Conservation (phyloP, 225 moss, liverwort and hornwort species). For the Sphagnum tenellum region DNA sequence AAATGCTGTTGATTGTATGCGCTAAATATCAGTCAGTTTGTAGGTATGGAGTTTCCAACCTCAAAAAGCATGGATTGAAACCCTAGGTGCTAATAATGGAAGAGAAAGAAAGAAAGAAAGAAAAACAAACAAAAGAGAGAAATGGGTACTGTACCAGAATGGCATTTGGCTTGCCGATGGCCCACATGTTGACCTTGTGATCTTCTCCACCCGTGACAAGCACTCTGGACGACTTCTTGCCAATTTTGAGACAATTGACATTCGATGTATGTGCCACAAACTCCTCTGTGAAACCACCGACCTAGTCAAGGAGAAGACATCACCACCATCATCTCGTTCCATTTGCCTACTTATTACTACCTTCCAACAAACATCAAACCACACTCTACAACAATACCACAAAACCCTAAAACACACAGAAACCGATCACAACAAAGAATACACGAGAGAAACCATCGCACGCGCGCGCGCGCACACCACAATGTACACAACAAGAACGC, state of each 20-base stretch:
- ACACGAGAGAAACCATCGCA: no score
- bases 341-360: slow-evolving; percentile 1
- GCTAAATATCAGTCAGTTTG: no score
- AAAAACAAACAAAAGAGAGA: not conserved
- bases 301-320: no score
- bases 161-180: slow-evolving; percentile 96
- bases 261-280: slow-evolving; percentile 99
- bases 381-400: no score
- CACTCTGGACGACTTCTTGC: slow-evolving; percentile 98
- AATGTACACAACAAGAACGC: not conserved
- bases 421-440: no score
- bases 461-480: no score
- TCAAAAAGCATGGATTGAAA: no score
- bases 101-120: not conserved
- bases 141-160: slow-evolving; percentile 51
- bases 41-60: no score
- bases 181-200: slow-evolving; percentile 99
- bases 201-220: slow-evolving; percentile 99
- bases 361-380: not conserved
- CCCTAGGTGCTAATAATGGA: no score
- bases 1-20: no score
- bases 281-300: slow-evolving; percentile 52
- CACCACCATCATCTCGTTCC: slow-evolving; percentile 23
- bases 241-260: slow-evolving; percentile 99
- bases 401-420: no score